Base-by-base conservation (phyloP, 768 basidiomycete genomes). In the Mycena capillaripes region DNA sequence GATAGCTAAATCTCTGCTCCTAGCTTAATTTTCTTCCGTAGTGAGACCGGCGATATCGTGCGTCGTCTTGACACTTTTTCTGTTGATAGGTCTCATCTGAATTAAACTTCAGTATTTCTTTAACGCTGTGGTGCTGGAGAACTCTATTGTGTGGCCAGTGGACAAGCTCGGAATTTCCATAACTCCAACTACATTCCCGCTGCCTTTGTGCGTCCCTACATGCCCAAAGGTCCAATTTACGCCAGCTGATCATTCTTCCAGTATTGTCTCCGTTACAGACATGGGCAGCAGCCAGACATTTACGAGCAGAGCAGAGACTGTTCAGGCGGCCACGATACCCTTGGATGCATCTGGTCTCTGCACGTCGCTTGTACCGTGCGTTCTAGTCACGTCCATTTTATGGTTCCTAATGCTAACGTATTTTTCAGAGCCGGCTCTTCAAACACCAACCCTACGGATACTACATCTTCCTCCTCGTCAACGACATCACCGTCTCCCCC, bases 151-250 rank as follows among this genome's bases (percentile, higher is more conserved):
- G 3, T 67, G 66, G 66, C 12, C 2, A 2, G 66, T 59, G 0
- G 53, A 67, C 17, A 23, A 50, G 2, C n/a, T 67, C 3, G 42
- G 56, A 12, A 23, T 25, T 17, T n/a, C n/a, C n/a, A n/a, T n/a
- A n/a, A 29, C 23, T 12, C 53, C 53, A 6, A 34, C 19, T 27
- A 29, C 55, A 34, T n/a, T 36, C 25, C 66, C 66, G 19, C 56
- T 67, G 0, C 2, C 66, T 11, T 67, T 67, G 66, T 67, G 25
- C 32, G 66, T 42, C n/a, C n/a, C n/a, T n/a, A n/a, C 23, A 29
- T 34, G 2, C 40, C 12, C 8, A 10, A 32, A 4, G 32, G 29
- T 30, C 53, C 19, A 11, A 21, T 9, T 16, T 38, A 25, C 25
- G 19, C 36, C 21, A 17, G 21, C 38, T 58, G 9, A 21, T 32